phyloP scores from a whole-genome alignment of 192 early-diverging fungal species.

The Dispira simplex region DNA sequence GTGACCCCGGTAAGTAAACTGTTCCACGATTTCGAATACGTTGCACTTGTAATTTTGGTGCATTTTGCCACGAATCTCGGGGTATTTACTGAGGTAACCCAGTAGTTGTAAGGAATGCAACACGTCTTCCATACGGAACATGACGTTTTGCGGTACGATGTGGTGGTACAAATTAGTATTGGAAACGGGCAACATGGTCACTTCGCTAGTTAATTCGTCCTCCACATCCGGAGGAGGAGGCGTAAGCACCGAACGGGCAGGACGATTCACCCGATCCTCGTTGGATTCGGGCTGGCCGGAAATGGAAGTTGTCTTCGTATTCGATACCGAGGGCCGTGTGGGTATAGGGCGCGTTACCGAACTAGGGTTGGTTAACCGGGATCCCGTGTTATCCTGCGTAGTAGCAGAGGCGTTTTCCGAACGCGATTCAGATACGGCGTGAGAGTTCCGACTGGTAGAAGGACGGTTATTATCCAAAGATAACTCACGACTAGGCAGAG shows the following conservation, averaged over 20 bases:
- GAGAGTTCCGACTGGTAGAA: no score
- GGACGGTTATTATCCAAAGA: no score
- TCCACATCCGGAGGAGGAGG: background rate
- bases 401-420: no score
- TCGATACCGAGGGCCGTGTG: no score
- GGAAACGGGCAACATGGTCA: constrained; percentile 4
- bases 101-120: constrained; percentile 69
- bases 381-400: no score
- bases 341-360: no score
- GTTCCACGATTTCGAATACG: constrained; percentile 65
- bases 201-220: background rate
- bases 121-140: constrained; percentile 70
- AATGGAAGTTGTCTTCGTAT: no score
- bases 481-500: no score
- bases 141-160: constrained; percentile 23
- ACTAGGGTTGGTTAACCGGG: no score
- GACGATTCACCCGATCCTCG: background rate
- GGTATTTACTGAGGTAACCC: constrained; percentile 82
- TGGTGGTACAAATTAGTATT: constrained; percentile 21
- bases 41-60: constrained; percentile 27
- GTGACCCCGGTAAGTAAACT: constrained; percentile 52
- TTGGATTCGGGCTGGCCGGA: no score
- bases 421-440: no score
- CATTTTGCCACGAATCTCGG: constrained; percentile 47
- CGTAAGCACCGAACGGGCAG: background rate